phyloP scores from a whole-genome alignment of 1,139 yeast genomes.

The Spathaspora sp. region DNA sequence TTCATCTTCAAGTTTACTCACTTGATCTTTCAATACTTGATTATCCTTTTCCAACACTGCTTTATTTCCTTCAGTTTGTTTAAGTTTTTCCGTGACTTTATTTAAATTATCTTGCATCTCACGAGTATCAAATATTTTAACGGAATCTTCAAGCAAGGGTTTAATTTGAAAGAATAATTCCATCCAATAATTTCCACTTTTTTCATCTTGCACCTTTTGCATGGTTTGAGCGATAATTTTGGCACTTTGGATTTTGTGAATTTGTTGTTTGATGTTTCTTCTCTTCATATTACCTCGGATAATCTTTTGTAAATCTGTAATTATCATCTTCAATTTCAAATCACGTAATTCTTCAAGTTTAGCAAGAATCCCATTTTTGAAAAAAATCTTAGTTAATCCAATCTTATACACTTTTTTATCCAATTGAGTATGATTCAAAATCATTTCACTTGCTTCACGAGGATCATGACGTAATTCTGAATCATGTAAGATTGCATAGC shows the following conservation, averaged over 20 bases:
- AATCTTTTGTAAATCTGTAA: slow-evolving; percentile 66
- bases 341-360: slow-evolving; percentile 80
- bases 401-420: slow-evolving; percentile 71
- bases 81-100: slow-evolving; percentile 34
- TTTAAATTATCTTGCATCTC: slow-evolving; percentile 53
- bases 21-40: slow-evolving; percentile 39
- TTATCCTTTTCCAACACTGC: slow-evolving; percentile 49
- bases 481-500: slow-evolving; percentile 67
- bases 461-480: slow-evolving; percentile 48
- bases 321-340: slow-evolving; percentile 51
- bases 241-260: slow-evolving; percentile 69
- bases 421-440: slow-evolving; percentile 60
- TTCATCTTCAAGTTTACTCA: slow-evolving; percentile 51
- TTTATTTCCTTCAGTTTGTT: slow-evolving; percentile 43
- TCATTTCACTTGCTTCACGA: slow-evolving; percentile 67
- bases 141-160: slow-evolving; percentile 72
- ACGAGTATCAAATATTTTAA: slow-evolving; percentile 55
- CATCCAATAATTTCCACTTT: slow-evolving; percentile 73
- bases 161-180: slow-evolving; percentile 67
- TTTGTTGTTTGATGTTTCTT: slow-evolving; percentile 43
- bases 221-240: slow-evolving; percentile 67
- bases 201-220: slow-evolving; percentile 49
- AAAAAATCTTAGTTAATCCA: slow-evolving; percentile 84
- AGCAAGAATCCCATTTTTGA: slow-evolving; percentile 93
- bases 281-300: slow-evolving; percentile 67